Percentiles rank a stretch among this genome's conserved stretches.
Conservation (phyloP, 495 filamentous ascomycete genomes). For the Podospora tetraspora region DNA sequence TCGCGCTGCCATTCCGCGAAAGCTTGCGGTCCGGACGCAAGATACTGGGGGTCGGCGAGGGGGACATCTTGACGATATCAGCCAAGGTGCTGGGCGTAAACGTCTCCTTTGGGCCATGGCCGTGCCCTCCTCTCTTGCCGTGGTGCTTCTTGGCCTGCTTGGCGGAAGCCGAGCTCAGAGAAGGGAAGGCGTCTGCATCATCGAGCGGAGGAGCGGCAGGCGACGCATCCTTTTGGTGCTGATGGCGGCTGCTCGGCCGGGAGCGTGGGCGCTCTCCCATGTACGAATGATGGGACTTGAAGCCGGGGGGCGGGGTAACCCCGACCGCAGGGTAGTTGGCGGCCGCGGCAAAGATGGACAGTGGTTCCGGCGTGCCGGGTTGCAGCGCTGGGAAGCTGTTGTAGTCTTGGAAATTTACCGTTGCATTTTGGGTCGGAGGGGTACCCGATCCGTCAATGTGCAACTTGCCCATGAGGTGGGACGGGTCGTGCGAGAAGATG, state of each 20-base stretch:
- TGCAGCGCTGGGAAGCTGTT: slow-evolving; percentile 85
- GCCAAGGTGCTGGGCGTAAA: slow-evolving; percentile 73
- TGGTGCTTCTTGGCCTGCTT: slow-evolving; percentile 85
- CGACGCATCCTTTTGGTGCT: slow-evolving; percentile 63
- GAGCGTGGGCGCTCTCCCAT: slow-evolving; percentile 66
- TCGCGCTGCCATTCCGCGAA: slow-evolving; percentile 49
- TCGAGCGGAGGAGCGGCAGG: slow-evolving; percentile 74
- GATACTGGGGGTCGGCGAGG: slow-evolving; percentile 57
- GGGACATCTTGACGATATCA: slow-evolving; percentile 90
- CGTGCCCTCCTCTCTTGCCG: slow-evolving; percentile 75
- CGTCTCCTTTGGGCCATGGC: slow-evolving; percentile 67
- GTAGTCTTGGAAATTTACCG: slow-evolving; percentile 81
- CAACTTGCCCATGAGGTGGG: slow-evolving; percentile 65
- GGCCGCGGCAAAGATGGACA: slow-evolving; percentile 47
- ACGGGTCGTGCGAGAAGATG: slow-evolving; percentile 95
- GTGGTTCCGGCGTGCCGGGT: slow-evolving; percentile 54
- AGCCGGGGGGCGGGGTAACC: slow-evolving; percentile 57
- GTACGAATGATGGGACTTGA: slow-evolving; percentile 49
- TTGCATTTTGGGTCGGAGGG: slow-evolving; percentile 53
- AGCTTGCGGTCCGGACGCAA: slow-evolving; percentile 47
- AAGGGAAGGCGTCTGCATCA: slow-evolving; percentile 93
- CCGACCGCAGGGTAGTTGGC: slow-evolving; percentile 46
- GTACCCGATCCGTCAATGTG: slow-evolving; percentile 58
- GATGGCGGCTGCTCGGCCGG: slow-evolving; percentile 80
- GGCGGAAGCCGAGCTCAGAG: slow-evolving; percentile 72